Conservation (phyloP, 2,329 filamentous ascomycete species). For the Alternaria novae-zelandiae region DNA sequence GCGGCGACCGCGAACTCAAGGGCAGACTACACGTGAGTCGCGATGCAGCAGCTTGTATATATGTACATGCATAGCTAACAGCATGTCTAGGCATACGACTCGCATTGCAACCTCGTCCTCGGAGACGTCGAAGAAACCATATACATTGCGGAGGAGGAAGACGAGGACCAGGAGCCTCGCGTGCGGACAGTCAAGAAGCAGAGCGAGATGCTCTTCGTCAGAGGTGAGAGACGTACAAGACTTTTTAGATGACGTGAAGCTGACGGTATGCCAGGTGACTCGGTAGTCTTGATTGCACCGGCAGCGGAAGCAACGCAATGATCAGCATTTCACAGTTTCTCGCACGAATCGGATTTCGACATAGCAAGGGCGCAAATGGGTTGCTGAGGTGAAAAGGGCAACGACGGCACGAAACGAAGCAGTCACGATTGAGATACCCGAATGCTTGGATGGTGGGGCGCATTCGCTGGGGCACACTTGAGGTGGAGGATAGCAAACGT, state of each 20-base stretch:
- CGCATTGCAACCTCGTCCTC: conserved; percentile 95
- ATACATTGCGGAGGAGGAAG: conserved; percentile 88
- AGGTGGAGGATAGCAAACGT: not conserved
- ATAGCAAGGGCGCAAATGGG: conserved; percentile 1
- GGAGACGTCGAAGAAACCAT: conserved; percentile 98
- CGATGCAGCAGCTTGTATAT: not conserved
- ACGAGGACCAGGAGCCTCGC: conserved; percentile 70
- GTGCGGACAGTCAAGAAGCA: conserved; percentile 86
- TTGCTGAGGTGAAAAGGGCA: not conserved
- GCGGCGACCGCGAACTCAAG: conserved; percentile 94
- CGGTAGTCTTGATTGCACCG: conserved; percentile 58
- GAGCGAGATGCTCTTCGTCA: conserved; percentile 97
- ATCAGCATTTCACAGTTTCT: conserved; percentile 12
- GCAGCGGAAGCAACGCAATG: conserved; percentile 39
- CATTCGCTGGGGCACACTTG: not conserved
- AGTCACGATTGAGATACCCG: conserved; percentile 32
- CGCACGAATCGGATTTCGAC: conserved; percentile 8
- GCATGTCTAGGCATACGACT: conserved; percentile 83
- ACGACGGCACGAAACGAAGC: not conserved
- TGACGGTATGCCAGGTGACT: conserved; percentile 50
- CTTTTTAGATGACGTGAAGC: not conserved
- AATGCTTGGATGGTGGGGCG: conserved; percentile 6
- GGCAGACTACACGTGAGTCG: conserved; percentile 83
- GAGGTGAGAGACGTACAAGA: conserved; percentile 65
- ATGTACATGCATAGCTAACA: conserved; percentile 14